Evolutionary conservation across 345 rosid genomes (phyloP), one percentile per base, ranked within the genome.

Genomic region (Populus tremula): DNA sequence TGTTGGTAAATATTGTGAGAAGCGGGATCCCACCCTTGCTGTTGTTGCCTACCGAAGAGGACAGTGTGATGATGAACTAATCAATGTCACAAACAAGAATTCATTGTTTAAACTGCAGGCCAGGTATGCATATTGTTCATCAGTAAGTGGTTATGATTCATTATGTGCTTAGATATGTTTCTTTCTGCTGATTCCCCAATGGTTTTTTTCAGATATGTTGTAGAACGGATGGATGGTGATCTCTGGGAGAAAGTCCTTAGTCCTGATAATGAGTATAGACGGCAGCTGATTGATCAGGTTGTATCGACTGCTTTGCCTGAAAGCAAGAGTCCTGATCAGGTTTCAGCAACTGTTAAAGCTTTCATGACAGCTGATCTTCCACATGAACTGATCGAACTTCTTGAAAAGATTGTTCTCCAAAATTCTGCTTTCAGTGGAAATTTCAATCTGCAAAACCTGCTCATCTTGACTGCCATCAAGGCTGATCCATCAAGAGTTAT

Each of bases 391-490:
- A 91, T 91, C 77, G 96, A 91, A 82, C 96, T 91, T 81, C 92
- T 91, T 84, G 98, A 94, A 78, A 94, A 94, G 87, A 94, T 94
- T 41, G 98, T 94, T 72, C 97, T 94, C 71, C 98, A 94, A 80
- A 94, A 94, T 81, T 94, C 98, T 84, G 97, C 96, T 73, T 94
- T 94, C 86, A 94, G 95, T 83, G 98, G 98, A 54, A 94, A 94
- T 84, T 87, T 90, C 74, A 94, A 94, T 84, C 86, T 94, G 84
- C 98, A 94, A 79, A 94, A 94, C 86, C 91, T 94, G 70, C 97
- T 94, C 75, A 94, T 94, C 79, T 86, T 94, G 87, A 94, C 98
- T 33, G 98, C 98, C 72, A 91, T 94, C 45, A 94, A 93, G 86
- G 98, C 98, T 45, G 98, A 94, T 84, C 88, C 97, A 43, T 89